Evolutionary conservation across 1,139 yeast species (phyloP), one percentile per base, ranked within the genome.

Genomic region (Maudiozyma humilis): DNA sequence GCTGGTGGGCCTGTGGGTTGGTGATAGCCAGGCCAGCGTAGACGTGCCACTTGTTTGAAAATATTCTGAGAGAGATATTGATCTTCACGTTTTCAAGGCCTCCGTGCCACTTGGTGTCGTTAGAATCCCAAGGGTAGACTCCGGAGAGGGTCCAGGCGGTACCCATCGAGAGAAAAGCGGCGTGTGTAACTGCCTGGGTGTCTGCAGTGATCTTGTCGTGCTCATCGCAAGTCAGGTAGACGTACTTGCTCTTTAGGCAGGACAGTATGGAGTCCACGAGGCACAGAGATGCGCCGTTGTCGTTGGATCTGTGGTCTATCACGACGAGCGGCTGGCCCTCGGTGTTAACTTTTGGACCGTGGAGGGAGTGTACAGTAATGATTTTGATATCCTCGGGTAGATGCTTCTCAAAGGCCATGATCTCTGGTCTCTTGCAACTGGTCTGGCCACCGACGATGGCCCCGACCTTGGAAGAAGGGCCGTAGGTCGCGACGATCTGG

Each of bases 371-470:
- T 31, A 94, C 73, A 1, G 95, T 76, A 14, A 91, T 75, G 34
- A 91, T 91, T 41, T 86, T 84, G 3, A 78, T 82, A 63, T 91
- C 98, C 1, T 57, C 49, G 0, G 97, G 96, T 34, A 87, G 63
- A 53, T 74, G 67, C 44, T 69, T 68, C 56, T 88, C 96, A 61
- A 91, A 86, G 0, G 97, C 96, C 17, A 68, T 71, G 36, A 91
- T 82, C 60, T 91, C 98, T 0, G 95, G 95, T 16, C 78, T 82
- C 60, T 91, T 91, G 67, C 97, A 91, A 4, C 95, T 85, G 0
- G 98, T 89, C 63, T 91, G 98, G 4, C 98, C 98, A n/a, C 98
- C 98, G 10, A 91, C 95, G 42, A 88, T 77, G 3, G 95, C 83
- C 2, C 95, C 94, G 14, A 77, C 67, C 62, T 88, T 91, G 3